Evolutionary conservation across 495 filamentous ascomycete genomes (phyloP), one percentile per base, ranked within the genome.

Genomic region (Penicillium pulvis): DNA sequence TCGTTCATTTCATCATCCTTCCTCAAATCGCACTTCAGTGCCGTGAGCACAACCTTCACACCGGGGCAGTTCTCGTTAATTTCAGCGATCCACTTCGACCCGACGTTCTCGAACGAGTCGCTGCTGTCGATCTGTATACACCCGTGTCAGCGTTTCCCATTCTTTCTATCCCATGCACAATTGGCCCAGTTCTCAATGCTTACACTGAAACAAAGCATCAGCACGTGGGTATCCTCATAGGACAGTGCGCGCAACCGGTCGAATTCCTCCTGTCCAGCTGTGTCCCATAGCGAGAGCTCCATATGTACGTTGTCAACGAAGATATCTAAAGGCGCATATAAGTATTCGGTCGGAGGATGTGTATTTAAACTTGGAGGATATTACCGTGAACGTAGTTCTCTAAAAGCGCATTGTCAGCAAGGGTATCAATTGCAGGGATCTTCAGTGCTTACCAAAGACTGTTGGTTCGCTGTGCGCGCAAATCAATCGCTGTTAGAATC

Each of bases 361-460:
- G 33, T 28, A 10, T 24, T 14, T 10, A 10, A 28, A n/a, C 9
- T 41, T 36, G 26, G 42, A 35, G 51, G 30, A n/a, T 31, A 64
- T 65, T 84, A 96, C 92, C 92, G 75, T 98, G 94, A 58, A 98
- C 94, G 72, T 98, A 98, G 76, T 98, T 98, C 75, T 98, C 93
- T 88, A 63, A 19, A 60, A 36, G 10, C 16, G 1, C 28, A 48
- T 51, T 53, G 66, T 81, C 63, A 80, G 75, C 57, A 57, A 57
- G 49, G 2, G 20, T 30, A 42, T 57, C 23, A 35, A 16, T 5
- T 16, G 16, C 17, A 19, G 35, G 56, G 47, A 31, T 36, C 53
- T 47, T 60, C 35, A 41, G 43, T 41, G 67, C 80, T 65, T 73
- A 88, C 85, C 86, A 79, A 98, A 98, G 61, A 98, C 94, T 19